Percentiles rank a stretch among this genome's conserved stretches.
Conservation (phyloP, 2,329 filamentous ascomycete species). For the Talaromyces rugulosus region DNA sequence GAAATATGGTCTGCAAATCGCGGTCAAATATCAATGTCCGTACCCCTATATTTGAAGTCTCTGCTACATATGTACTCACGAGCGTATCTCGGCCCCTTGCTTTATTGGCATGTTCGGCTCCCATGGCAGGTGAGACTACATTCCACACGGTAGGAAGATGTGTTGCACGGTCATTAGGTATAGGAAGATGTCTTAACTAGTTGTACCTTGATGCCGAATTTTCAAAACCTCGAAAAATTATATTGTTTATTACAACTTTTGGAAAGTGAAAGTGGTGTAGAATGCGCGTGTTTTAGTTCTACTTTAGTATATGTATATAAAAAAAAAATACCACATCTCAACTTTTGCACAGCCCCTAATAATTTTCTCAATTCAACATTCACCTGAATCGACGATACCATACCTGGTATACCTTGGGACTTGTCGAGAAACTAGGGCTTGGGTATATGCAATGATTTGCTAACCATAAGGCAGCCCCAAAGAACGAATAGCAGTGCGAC, state of each 20-base stretch:
- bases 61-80: neutral
- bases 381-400: neutral
- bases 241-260: neutral
- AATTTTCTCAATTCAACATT: neutral
- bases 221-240: neutral
- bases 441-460: slow-evolving; percentile 89
- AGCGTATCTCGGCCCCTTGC: neutral
- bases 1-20: too few relatives aligned
- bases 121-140: neutral
- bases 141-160: neutral
- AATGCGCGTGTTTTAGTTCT: neutral
- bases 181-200: neutral
- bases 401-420: neutral
- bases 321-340: neutral
- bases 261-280: neutral
- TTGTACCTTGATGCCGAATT: too few relatives aligned
- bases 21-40: neutral
- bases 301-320: neutral
- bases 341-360: neutral
- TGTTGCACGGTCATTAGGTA: neutral
- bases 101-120: neutral
- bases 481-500: slow-evolving; percentile 73
- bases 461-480: slow-evolving; percentile 93
- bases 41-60: neutral
- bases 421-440: slow-evolving; percentile 56